Conservation (phyloP, 768 basidiomycete species). For the Hysterangium stoloniferum region DNA sequence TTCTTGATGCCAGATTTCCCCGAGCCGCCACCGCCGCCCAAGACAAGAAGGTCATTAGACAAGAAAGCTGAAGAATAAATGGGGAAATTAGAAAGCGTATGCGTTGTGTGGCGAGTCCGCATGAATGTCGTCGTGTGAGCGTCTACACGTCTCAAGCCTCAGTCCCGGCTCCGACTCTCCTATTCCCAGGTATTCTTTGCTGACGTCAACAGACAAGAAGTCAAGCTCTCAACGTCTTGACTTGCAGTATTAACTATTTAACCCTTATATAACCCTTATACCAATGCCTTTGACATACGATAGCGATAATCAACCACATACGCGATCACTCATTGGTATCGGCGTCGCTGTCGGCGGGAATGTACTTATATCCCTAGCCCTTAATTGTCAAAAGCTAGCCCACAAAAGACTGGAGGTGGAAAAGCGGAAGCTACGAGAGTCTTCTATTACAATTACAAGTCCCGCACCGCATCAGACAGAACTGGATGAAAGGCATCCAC, state of each 20-base stretch:
- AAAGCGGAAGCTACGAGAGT: slow-evolving; percentile 17
- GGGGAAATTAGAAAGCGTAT: slow-evolving; percentile 76
- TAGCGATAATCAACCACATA: slow-evolving; percentile 39
- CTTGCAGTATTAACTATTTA: too few relatives aligned
- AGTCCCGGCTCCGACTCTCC: too few relatives aligned
- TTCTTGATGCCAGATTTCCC: slow-evolving; percentile 89
- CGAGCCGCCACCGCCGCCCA: slow-evolving; percentile 85
- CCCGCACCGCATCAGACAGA: neutral
- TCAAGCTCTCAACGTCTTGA: too few relatives aligned
- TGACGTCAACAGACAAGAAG: too few relatives aligned
- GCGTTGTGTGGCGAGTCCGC: slow-evolving; percentile 72
- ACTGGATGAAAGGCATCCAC: neutral
- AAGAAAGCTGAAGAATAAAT: slow-evolving; percentile 83
- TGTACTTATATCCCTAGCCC: slow-evolving; percentile 79
- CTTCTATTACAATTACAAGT: neutral
- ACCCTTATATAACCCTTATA: too few relatives aligned
- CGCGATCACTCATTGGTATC: slow-evolving; percentile 63
- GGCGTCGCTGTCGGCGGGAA: slow-evolving; percentile 78
- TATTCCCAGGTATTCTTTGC: too few relatives aligned
- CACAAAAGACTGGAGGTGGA: slow-evolving; percentile 58
- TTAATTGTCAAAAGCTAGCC: slow-evolving; percentile 90
- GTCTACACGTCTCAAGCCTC: too few relatives aligned
- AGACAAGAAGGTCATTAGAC: slow-evolving; percentile 57
- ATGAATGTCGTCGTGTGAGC: too few relatives aligned
- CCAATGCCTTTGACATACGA: too few relatives aligned